Percentiles rank a stretch among this genome's conserved stretches.
These are phyloP conservation scores for Rhynchosporium agropyri DNA, from an alignment of 2,329 filamentous ascomycete genomes.

Conservation along the genomic window DNA sequence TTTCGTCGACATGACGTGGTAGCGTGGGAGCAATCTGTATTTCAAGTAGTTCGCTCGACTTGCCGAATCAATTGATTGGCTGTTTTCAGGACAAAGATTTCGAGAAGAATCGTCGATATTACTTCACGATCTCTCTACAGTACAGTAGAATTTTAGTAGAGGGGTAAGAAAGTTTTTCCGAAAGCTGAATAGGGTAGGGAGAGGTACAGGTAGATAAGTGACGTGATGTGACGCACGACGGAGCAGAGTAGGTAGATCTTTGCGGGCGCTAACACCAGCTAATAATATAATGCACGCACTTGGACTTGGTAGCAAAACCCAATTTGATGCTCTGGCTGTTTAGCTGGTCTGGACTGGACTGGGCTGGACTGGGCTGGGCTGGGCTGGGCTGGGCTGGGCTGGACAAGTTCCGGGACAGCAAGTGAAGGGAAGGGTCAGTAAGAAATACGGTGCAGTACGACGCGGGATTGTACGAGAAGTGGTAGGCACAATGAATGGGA, in stretches of 20 bases:
- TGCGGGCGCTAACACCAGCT: slow-evolving; percentile 8
- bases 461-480: neutral
- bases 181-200: neutral
- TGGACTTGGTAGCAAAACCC: neutral
- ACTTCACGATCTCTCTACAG: slow-evolving; percentile 7
- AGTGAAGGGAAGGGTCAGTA: neutral
- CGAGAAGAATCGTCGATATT: slow-evolving; percentile 5
- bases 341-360: too few species aligned
- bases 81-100: slow-evolving; percentile 32
- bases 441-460: neutral
- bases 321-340: slow-evolving; percentile 5
- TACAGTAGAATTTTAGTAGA: slow-evolving; percentile 1
- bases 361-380: neutral
- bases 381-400: neutral
- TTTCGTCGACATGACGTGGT: slow-evolving; percentile 65
- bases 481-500: neutral
- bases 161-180: neutral
- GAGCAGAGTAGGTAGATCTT: neutral
- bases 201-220: slow-evolving; percentile 9
- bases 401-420: neutral
- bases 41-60: slow-evolving; percentile 33
- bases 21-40: slow-evolving; percentile 35
- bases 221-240: neutral
- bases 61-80: slow-evolving; percentile 24
- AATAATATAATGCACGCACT: too few species aligned